Percentiles rank a stretch among this genome's conserved stretches.
Evolutionary conservation across 2,329 filamentous ascomycete genomes (phyloP).

Genomic region (Colletotrichum higginsianum): DNA sequence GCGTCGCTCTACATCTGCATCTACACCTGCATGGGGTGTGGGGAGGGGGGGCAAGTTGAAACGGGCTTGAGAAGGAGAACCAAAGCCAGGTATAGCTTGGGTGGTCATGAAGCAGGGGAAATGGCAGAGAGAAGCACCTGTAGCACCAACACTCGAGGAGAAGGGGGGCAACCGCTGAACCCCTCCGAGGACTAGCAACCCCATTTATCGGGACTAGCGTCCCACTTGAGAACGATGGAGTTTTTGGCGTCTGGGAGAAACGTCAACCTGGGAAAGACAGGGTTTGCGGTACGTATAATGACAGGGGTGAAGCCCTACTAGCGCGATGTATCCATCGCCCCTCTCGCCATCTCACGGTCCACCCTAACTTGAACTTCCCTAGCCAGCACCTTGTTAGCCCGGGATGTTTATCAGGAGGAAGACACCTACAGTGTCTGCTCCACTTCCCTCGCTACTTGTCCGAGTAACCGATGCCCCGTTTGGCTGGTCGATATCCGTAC

Average conservation of each 20-base stretch:
- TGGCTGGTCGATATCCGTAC: constrained; percentile 46
- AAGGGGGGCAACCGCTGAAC: constrained; percentile 10
- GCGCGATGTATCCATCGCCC: not conserved
- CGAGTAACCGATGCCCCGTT: constrained; percentile 31
- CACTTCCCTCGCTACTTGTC: constrained; percentile 1
- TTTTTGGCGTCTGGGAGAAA: constrained; percentile 8
- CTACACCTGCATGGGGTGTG: constrained; percentile 16
- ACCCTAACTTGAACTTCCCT: not conserved
- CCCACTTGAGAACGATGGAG: constrained; percentile 7
- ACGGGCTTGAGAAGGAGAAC: constrained; percentile 37
- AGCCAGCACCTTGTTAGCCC: not conserved
- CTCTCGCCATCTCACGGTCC: not conserved
- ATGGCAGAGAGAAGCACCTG: no score
- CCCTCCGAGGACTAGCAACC: not conserved
- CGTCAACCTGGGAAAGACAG: constrained; percentile 11
- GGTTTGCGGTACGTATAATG: constrained; percentile 6
- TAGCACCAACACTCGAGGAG: not conserved
- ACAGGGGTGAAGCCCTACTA: not conserved
- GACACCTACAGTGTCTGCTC: not conserved
- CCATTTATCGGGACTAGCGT: constrained; percentile 4
- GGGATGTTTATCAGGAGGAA: not conserved
- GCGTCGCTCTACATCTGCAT: constrained; percentile 25
- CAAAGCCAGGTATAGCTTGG: constrained; percentile 1
- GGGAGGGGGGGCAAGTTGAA: constrained; percentile 36
- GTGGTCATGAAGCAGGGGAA: constrained; percentile 6